phyloP scores from a whole-genome alignment of 345 rosid genomes.

The Pugionium dolabratum region DNA sequence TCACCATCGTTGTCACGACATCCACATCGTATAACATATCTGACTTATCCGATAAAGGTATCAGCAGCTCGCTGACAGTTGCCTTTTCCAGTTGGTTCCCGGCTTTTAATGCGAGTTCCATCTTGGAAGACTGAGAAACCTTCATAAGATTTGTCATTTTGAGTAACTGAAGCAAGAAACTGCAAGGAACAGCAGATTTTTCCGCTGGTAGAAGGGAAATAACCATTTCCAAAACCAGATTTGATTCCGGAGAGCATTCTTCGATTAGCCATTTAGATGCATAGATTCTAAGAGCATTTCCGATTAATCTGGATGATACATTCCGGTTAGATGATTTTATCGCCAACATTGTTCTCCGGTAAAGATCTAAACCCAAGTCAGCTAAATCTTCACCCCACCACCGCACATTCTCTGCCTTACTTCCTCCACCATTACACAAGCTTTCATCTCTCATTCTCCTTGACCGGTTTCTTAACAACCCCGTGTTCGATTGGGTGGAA shows the following conservation, averaged over 20 bases:
- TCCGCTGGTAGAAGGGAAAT: conserved; percentile 75
- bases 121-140: conserved; percentile 59
- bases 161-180: conserved; percentile 73
- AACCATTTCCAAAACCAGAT: conserved; percentile 69
- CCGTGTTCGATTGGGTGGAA: conserved; percentile 27
- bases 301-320: conserved; percentile 58
- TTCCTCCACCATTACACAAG: conserved; percentile 77
- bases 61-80: conserved; percentile 65
- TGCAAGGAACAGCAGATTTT: conserved; percentile 65
- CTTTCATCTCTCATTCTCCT: conserved; percentile 67
- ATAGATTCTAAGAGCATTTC: conserved; percentile 77
- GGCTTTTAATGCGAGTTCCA: conserved; percentile 72
- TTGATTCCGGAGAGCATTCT: conserved; percentile 49
- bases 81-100: conserved; percentile 90
- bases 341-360: conserved; percentile 75
- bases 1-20: conserved; percentile 63
- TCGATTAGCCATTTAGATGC: conserved; percentile 70
- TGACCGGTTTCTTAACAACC: conserved; percentile 77
- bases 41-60: conserved; percentile 56
- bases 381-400: conserved; percentile 99
- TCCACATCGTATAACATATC: conserved; percentile 72
- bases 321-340: conserved; percentile 67
- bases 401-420: conserved; percentile 47
- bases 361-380: conserved; percentile 77
- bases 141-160: conserved; percentile 64